Conservation (phyloP, 768 basidiomycete genomes). For the Roridomyces roridus region DNA sequence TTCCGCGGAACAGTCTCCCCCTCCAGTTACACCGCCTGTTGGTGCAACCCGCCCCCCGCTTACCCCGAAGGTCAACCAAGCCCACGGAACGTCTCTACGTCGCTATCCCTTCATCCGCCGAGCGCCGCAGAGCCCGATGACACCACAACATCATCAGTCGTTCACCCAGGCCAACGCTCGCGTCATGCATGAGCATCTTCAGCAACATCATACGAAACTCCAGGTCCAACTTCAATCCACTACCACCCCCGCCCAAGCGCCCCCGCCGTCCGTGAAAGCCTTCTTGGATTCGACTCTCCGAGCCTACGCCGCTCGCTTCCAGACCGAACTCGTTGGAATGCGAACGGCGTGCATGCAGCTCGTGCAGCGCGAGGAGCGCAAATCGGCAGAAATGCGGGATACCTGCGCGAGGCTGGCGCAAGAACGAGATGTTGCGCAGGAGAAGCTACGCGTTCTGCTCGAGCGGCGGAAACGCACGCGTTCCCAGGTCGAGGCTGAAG, state of each 20-base stretch:
- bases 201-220: slow-evolving; percentile 20
- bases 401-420: slow-evolving; percentile 37
- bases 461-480: slow-evolving; percentile 25
- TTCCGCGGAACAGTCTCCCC: background rate
- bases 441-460: slow-evolving; percentile 34
- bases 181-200: slow-evolving; percentile 20
- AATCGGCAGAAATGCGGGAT: slow-evolving; percentile 34
- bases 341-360: slow-evolving; percentile 37
- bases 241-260: slow-evolving; percentile 6
- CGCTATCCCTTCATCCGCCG: slow-evolving; percentile 4
- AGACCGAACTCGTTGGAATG: slow-evolving; percentile 36
- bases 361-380: slow-evolving; percentile 37
- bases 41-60: slow-evolving; percentile 3
- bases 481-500: slow-evolving; percentile 6
- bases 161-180: slow-evolving; percentile 20
- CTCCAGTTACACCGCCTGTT: slow-evolving; percentile 11
- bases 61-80: slow-evolving; percentile 6
- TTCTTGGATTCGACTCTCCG: slow-evolving; percentile 38
- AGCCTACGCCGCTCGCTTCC: slow-evolving; percentile 34
- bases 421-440: slow-evolving; percentile 42
- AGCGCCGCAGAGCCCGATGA: background rate
- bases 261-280: slow-evolving; percentile 8
- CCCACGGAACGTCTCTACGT: slow-evolving; percentile 2
- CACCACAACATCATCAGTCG: background rate
- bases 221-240: slow-evolving; percentile 20